Evolutionary conservation across 306 rosid species (phyloP), one percentile per base, ranked within the genome.

Genomic region (Sphenostylis stenocarpa): DNA sequence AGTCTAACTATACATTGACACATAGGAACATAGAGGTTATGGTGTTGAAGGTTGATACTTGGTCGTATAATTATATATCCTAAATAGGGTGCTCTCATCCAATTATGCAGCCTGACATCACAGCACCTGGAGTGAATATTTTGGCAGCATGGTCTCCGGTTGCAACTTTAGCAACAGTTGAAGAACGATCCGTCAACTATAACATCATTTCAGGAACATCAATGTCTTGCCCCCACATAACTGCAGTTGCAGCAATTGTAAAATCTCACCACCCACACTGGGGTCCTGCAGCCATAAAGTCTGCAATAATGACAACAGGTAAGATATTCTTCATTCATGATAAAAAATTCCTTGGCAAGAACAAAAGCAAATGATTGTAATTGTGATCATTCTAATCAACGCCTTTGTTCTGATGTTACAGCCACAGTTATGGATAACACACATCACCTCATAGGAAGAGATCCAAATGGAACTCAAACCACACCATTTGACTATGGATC

Each of bases 61-160:
- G 10, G 10, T 44, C 45, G 4, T 51, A 33, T 57, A 41, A 29
- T 10, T 61, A 34, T 7, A 28, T 10, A 15, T 63, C 44, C 67
- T 65, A 53, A 65, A 66, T 38, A 61, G 17, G 31, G 51, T 55
- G 15, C 58, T 57, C 8, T 63, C n/a, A 67, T 75, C 67, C 75
- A 65, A 79, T 66, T 56, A 16, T 80, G 90, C 85, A 89, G 91
- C 97, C 92, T 65, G 88, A 91, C 71, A 78, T 86, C 47, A 85
- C 90, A 69, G 91, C 81, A 73, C 94, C 88, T 4, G 94, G 94
- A 36, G 79, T 87, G 85, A 89, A 89, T 71, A 84, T 88, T 60
- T 80, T 89, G 78, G 94, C 92, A 83, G 88, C 94, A 82, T 91
- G 94, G 91, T 87, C 97, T 67, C 97, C 91, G 1, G 74, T 78